Base-by-base conservation (phyloP, 305 asterid genomes). In the Euphrasia arctica region DNA sequence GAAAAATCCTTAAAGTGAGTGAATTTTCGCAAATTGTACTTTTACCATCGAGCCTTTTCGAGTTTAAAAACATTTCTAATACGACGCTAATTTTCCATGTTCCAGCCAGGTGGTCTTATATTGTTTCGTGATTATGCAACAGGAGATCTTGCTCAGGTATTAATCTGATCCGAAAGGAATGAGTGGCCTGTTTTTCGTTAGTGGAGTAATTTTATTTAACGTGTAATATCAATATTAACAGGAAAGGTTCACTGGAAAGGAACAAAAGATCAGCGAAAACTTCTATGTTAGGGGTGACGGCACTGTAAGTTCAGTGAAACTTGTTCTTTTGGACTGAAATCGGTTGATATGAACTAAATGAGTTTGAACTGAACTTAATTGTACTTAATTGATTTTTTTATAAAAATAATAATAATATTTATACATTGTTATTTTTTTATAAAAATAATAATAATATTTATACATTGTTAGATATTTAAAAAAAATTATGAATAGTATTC, bases 241-340 rank as follows among this genome's bases (percentile, higher is more conserved):
- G 97, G 89, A 90, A 80, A 82, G 96, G 71, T 82, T 92, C 73
- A 82, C 83, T 43, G 85, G 83, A 71, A 90, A 92, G 84, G 95
- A 90, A 63, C 98, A 90, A 66, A 90, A 87, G 81, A 90, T 92
- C 72, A 79, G 97, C 8, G 97, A 92, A 69, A 90, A 90, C 78
- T 92, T 92, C 80, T 92, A 89, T 69, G 98, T 88, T 34, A 84
- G 96, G 81, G 97, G 97, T 64, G 97, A 92, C 76, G 98, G 98
- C 70, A 92, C 98, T 62, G 98, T 90, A 78, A 90, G 98, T 74
- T 36, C 75, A 13, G 58, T 63, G 39, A n/a, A n/a, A 18, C 22
- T 18, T 18, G 22, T 18, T 18, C 22, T 18, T 18, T 18, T 18
- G 22, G 22, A 18, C 22, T 18, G 22, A 18, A 18, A 18, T 18